Evolutionary conservation across 176 grass and related monocot species (phyloP).

Genomic region (Panicum miliaceum): DNA sequence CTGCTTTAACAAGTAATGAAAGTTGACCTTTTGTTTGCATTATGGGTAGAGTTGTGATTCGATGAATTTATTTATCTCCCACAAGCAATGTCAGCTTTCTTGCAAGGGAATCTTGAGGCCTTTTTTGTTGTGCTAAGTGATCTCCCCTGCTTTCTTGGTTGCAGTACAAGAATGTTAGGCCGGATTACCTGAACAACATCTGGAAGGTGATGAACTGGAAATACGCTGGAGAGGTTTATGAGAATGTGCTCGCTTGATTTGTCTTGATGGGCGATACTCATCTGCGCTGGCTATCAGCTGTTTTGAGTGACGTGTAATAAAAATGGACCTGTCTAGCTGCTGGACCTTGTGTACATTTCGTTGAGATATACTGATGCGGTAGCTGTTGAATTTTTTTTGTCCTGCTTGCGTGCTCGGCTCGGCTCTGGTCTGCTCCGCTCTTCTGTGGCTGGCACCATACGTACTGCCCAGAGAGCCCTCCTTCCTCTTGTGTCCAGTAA

Average conservation of each 20-base stretch:
- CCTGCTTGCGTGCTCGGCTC: neutral
- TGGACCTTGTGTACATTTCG: constrained; percentile 36
- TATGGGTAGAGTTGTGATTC: neutral
- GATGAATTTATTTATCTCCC: neutral
- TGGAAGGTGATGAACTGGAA: constrained; percentile 99
- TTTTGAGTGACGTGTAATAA: constrained; percentile 58
- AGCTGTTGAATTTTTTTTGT: neutral
- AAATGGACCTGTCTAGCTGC: constrained; percentile 16
- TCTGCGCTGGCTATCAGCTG: neutral
- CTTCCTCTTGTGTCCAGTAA: neutral
- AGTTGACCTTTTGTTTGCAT: neutral
- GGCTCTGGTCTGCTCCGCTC: no score
- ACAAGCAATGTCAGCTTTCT: neutral
- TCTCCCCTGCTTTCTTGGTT: constrained; percentile 24
- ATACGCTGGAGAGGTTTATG: constrained; percentile 77
- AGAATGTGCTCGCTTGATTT: constrained; percentile 63
- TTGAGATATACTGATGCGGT: constrained; percentile 15
- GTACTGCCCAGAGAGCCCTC: neutral
- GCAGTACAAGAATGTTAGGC: constrained; percentile 98
- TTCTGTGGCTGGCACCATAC: neutral
- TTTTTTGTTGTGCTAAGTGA: constrained; percentile 4
- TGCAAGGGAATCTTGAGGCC: neutral
- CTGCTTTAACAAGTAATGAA: neutral
- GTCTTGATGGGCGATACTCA: neutral
- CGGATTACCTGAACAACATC: constrained; percentile 89